Conservation (phyloP, 2,329 filamentous ascomycete species). For the Aureobasidium leucospermi region DNA sequence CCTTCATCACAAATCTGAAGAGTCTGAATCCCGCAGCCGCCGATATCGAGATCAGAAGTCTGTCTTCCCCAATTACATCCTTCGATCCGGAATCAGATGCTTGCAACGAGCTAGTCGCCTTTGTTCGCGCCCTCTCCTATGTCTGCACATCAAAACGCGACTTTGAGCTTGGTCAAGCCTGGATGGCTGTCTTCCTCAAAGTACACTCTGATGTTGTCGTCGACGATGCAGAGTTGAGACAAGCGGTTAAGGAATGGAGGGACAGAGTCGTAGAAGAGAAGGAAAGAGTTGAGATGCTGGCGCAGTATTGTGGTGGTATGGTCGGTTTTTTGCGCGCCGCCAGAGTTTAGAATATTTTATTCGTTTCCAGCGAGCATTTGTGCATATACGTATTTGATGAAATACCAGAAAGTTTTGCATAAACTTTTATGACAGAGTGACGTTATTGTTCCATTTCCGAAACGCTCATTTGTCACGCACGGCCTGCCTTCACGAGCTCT, state of each 20-base stretch:
- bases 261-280: constrained; percentile 46
- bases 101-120: constrained; percentile 66
- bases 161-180: constrained; percentile 90
- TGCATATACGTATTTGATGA: too few species aligned
- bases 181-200: constrained; percentile 91
- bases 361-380: not conserved
- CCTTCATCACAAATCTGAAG: constrained; percentile 72
- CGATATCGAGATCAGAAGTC: constrained; percentile 82
- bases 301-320: constrained; percentile 74
- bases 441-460: too few species aligned
- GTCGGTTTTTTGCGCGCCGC: constrained; percentile 19
- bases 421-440: not conserved
- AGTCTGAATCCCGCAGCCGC: constrained; percentile 74
- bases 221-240: constrained; percentile 45
- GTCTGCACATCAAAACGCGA: constrained; percentile 64
- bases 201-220: constrained; percentile 61
- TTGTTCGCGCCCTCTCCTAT: constrained; percentile 71
- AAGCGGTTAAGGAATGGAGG: constrained; percentile 62
- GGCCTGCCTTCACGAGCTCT: too few species aligned
- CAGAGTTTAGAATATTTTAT: constrained; percentile 13
- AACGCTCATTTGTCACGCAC: too few species aligned
- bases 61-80: constrained; percentile 43
- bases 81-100: constrained; percentile 12
- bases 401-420: not conserved
- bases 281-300: constrained; percentile 65